These are phyloP conservation scores for Dothidotthia symphoricarpi DNA, from an alignment of 2,329 filamentous ascomycete genomes.

Conservation along the genomic window DNA sequence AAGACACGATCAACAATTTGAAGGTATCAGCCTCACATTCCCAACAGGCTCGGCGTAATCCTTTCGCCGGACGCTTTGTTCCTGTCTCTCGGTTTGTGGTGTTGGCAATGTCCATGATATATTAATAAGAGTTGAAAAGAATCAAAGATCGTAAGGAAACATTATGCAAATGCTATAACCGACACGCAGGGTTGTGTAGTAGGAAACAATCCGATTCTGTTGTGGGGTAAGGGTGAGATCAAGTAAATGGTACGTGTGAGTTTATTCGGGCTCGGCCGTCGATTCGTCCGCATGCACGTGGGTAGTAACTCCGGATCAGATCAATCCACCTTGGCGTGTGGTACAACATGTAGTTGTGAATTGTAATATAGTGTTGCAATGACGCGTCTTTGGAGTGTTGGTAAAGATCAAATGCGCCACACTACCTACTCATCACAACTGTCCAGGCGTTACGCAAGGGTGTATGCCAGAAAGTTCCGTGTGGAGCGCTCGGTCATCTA, in stretches of 20 bases:
- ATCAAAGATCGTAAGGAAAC: background rate
- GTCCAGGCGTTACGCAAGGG: too few species aligned
- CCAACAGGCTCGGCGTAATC: conserved; percentile 33
- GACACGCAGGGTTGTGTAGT: conserved; percentile 13
- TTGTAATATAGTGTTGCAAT: background rate
- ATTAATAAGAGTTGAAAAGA: too few species aligned
- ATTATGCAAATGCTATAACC: conserved; percentile 8
- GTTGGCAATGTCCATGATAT: conserved; percentile 15
- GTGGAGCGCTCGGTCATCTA: too few species aligned
- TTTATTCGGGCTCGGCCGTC: conserved; percentile 25
- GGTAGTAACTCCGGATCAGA: conserved; percentile 5
- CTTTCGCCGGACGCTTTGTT: conserved; percentile 30
- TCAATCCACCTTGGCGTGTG: conserved; percentile 7
- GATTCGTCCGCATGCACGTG: conserved; percentile 26
- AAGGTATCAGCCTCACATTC: conserved; percentile 30
- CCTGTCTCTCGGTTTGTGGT: conserved; percentile 3
- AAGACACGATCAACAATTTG: background rate
- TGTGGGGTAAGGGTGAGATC: conserved; percentile 28
- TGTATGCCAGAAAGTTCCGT: too few species aligned
- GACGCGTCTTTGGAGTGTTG: too few species aligned
- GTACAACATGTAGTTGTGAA: background rate
- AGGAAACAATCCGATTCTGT: conserved; percentile 34
- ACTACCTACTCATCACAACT: too few species aligned
- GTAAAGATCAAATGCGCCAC: too few species aligned
- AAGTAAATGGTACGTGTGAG: conserved; percentile 27